Evolutionary conservation across 2,329 filamentous ascomycete species (phyloP).

Genomic region (Epicoccum nigrum): DNA sequence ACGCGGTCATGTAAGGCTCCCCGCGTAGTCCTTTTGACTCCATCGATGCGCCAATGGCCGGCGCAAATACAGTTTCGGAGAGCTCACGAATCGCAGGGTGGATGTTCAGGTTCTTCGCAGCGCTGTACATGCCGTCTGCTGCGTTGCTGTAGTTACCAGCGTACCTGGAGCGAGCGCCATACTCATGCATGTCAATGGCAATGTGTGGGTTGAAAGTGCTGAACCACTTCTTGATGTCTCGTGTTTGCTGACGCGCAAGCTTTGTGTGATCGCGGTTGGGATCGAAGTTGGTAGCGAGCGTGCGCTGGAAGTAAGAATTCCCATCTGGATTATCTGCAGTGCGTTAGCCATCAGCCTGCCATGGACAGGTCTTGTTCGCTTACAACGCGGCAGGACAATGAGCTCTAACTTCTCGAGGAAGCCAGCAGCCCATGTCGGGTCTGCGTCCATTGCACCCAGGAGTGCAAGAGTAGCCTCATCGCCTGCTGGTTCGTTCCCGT

Average conservation of each 20-base stretch:
- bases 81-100: constrained; percentile 41
- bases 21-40: constrained; percentile 37
- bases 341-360: too few relatives aligned
- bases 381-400: constrained; percentile 42
- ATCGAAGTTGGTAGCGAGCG: constrained; percentile 45
- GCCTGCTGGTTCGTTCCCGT: constrained; percentile 49
- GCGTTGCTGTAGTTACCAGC: constrained; percentile 41
- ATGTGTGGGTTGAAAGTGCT: constrained; percentile 42
- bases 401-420: constrained; percentile 45
- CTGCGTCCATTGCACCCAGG: constrained; percentile 43
- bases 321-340: constrained; percentile 49
- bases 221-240: constrained; percentile 44
- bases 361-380: too few relatives aligned
- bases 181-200: constrained; percentile 48
- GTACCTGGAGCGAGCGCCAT: constrained; percentile 34
- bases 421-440: constrained; percentile 38
- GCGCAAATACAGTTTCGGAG: constrained; percentile 43
- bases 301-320: constrained; percentile 46
- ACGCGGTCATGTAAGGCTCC: constrained; percentile 44
- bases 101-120: constrained; percentile 48
- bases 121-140: constrained; percentile 45
- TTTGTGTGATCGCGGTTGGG: constrained; percentile 48
- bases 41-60: constrained; percentile 39
- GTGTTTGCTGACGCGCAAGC: constrained; percentile 43
- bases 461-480: constrained; percentile 46